These are phyloP conservation scores for Niebla homalea DNA, from an alignment of 495 filamentous ascomycete genomes.

Conservation along the genomic window DNA sequence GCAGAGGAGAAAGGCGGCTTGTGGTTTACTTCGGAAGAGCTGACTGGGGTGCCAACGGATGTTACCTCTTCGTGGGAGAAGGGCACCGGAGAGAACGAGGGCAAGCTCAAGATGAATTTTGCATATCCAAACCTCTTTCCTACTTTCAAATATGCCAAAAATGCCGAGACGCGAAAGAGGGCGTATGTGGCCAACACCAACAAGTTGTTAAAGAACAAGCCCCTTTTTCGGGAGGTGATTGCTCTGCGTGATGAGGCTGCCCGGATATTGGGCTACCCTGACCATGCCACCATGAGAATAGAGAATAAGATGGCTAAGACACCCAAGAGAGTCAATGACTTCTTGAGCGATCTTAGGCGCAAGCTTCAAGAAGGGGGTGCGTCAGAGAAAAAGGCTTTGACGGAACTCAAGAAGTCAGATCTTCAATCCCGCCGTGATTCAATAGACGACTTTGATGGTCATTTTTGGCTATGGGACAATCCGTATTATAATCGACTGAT, in stretches of 20 bases:
- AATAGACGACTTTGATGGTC: slow-evolving; percentile 44
- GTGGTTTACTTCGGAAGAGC: slow-evolving; percentile 49
- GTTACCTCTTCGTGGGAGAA: slow-evolving; percentile 51
- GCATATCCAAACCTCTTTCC: slow-evolving; percentile 60
- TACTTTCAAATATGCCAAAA: slow-evolving; percentile 48
- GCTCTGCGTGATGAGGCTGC: slow-evolving; percentile 86
- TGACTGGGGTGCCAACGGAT: slow-evolving; percentile 52
- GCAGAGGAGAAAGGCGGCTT: slow-evolving; percentile 57
- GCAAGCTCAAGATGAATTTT: slow-evolving; percentile 52
- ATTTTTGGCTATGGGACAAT: slow-evolving; percentile 87
- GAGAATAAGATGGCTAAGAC: slow-evolving; percentile 98
- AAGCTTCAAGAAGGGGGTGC: slow-evolving; percentile 63
- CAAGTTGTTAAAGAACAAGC: slow-evolving; percentile 75
- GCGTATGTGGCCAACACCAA: slow-evolving; percentile 56
- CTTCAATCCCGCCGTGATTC: slow-evolving; percentile 38
- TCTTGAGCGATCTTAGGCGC: slow-evolving; percentile 65
- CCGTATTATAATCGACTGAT: slow-evolving; percentile 81
- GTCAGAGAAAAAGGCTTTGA: slow-evolving; percentile 60
- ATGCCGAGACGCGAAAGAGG: slow-evolving; percentile 41
- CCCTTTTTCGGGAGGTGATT: slow-evolving; percentile 77
- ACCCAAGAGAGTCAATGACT: slow-evolving; percentile 69
- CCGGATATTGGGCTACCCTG: slow-evolving; percentile 77
- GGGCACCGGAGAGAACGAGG: slow-evolving; percentile 54
- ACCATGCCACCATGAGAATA: slow-evolving; percentile 82
- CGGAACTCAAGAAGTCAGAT: slow-evolving; percentile 71